Evolutionary conservation across 352 stramenopile genomes (phyloP), one percentile per base, ranked within the genome.

Genomic region (Globisporangium echinulatum): DNA sequence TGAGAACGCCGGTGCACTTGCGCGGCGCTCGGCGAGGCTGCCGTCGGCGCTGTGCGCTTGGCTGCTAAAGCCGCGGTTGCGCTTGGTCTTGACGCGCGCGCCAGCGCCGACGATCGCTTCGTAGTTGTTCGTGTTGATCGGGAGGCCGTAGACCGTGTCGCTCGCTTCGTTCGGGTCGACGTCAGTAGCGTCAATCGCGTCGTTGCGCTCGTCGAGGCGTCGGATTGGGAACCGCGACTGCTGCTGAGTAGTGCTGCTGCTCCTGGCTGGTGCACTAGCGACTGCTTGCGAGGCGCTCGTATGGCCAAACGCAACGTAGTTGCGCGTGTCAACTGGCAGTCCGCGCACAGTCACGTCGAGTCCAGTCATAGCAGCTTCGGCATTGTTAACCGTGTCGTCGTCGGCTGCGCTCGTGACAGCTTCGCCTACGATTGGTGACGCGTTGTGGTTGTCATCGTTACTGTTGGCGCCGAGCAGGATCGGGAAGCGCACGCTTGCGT

Each of bases 121-220:
- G 62, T 86, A 86, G 59, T 84, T 84, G 37, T 70, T 54, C 44
- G 74, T 82, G 40, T 68, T 65, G 14, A 86, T 71, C 2, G 76
- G 74, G 11, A 86, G 56, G 6, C 76, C 76, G 54, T 81, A 56
- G 2, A 82, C 76, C 0, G 72, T 75, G 52, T 84, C 71, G 15
- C 64, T 60, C 7, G 62, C 65, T 15, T 71, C 69, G 36, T 61
- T 53, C 48, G 44, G 33, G 36, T 59, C 43, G 42, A 25, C 25
- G 25, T 14, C 19, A 0, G 15, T 44, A 13, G 40, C 40, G 25
- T 25, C 25, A 25, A 25, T 25, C 25, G 25, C 25, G 25, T 25
- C 25, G 25, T 25, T 2, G 25, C 25, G 25, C 25, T 25, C 25
- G 25, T 25, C 25, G 25, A 25, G 51, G 25, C 42, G 54, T 8